Evolutionary conservation across 768 basidiomycete genomes (phyloP), one percentile per base, ranked within the genome.

Genomic region (Mycena belliarum): DNA sequence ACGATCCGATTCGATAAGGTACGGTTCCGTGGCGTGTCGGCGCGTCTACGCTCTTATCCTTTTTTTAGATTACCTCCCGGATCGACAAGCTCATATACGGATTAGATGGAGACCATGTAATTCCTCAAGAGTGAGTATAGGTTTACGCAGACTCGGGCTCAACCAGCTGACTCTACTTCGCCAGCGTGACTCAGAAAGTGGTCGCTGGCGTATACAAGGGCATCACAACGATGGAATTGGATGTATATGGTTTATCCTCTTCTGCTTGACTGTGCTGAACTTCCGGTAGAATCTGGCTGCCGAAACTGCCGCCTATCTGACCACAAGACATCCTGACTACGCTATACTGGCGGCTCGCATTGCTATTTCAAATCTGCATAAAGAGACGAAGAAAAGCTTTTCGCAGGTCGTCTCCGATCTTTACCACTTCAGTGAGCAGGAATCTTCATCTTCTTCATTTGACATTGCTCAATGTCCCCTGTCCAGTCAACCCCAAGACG

Each of bases 371-470:
- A 99, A 99, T 71, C 77, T 99, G 12, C 97, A 99, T 82, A 98
- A 99, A 69, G 96, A 99, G 76, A 98, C 97, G 18, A 98, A 95
- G 79, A 98, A 98, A 79, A 91, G 77, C 65, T 98, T 99, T 70
- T 94, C 93, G 2, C 83, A 88, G 59, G 96, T 99, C 61, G 82
- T 99, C 68, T 85, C 85, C 57, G 95, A 98, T 71, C 77, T 99
- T 42, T 93, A 96, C 71, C 77, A 84, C 47, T 99, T 96, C 77
- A 76, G 94, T 94, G 62, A 24, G n/a, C n/a, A n/a, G 84, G 69
- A 6, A 29, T 8, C 23, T 54, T 9, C 10, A n/a, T 38, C 46
- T 25, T 18, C 21, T 9, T 21, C n/a, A n/a, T 25, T 24, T 4
- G 8, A 28, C 4, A 49, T 12, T 26, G 28, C 26, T 32, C 40